Percentiles rank a stretch among this genome's conserved stretches.
These are phyloP conservation scores for Fraxinus anomala DNA, from an alignment of 257 asterid genomes.

Conservation along the genomic window DNA sequence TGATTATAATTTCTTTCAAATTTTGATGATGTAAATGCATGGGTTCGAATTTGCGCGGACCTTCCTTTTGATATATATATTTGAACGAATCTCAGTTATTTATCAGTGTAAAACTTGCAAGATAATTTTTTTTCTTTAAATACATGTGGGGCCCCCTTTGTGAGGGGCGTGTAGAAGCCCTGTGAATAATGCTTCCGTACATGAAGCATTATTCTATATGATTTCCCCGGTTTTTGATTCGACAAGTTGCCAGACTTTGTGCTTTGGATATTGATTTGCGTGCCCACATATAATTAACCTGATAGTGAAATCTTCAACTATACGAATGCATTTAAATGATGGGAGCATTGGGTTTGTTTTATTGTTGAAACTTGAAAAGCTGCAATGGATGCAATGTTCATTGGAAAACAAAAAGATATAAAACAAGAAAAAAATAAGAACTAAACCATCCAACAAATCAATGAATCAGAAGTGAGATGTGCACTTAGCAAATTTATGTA, in stretches of 20 bases:
- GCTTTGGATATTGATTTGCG: conserved; percentile 10
- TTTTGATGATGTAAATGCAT: conserved; percentile 13
- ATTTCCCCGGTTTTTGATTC: neutral
- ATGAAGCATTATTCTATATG: no score
- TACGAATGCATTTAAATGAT: neutral
- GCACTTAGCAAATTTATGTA: neutral
- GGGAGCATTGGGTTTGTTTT: neutral
- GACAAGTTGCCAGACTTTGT: neutral
- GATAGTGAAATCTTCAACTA: conserved; percentile 11
- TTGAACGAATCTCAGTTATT: neutral
- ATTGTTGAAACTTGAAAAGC: neutral
- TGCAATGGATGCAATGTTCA: neutral
- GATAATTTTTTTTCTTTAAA: neutral
- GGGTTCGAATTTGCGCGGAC: neutral
- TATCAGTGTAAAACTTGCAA: neutral
- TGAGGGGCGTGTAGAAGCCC: no score
- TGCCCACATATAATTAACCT: neutral
- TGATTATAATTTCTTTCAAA: neutral
- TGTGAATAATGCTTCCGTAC: no score
- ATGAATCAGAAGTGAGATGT: neutral
- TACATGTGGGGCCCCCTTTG: no score
- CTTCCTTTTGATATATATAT: neutral
- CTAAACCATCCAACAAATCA: neutral
- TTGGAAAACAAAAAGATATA: neutral
- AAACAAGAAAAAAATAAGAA: neutral